Evolutionary conservation across 768 basidiomycete genomes (phyloP).

Genomic region (Postia placenta): DNA sequence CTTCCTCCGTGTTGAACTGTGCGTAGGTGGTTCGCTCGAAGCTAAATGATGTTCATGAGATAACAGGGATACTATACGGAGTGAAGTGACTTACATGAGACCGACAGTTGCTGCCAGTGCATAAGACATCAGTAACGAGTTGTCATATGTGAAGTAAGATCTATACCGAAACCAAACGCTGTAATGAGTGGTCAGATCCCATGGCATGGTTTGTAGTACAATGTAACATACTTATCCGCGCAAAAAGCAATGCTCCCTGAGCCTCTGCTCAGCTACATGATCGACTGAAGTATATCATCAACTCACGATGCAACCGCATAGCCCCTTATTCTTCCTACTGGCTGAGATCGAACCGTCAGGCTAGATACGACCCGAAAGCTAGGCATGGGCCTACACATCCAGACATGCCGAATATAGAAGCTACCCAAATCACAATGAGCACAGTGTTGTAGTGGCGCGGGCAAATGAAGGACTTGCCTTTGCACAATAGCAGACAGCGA

Average conservation of each 20-base stretch:
- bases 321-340: background rate
- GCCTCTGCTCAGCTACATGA: background rate
- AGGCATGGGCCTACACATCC: background rate
- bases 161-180: background rate
- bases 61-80: background rate
- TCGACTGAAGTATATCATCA: background rate
- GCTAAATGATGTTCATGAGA: background rate
- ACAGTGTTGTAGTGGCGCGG: background rate
- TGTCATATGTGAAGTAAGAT: background rate
- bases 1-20: background rate
- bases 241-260: background rate
- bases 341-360: background rate
- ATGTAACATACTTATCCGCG: background rate
- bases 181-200: background rate
- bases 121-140: background rate
- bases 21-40: background rate
- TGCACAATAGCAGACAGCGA: background rate
- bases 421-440: background rate
- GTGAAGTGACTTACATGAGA: background rate
- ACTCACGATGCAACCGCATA: background rate
- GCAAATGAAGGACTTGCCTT: background rate
- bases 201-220: background rate
- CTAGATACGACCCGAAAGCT: background rate
- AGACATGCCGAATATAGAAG: background rate
- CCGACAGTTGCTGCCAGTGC: background rate